Evolutionary conservation across 495 filamentous ascomycete genomes (phyloP).

Genomic region (Entonaema liquescens): DNA sequence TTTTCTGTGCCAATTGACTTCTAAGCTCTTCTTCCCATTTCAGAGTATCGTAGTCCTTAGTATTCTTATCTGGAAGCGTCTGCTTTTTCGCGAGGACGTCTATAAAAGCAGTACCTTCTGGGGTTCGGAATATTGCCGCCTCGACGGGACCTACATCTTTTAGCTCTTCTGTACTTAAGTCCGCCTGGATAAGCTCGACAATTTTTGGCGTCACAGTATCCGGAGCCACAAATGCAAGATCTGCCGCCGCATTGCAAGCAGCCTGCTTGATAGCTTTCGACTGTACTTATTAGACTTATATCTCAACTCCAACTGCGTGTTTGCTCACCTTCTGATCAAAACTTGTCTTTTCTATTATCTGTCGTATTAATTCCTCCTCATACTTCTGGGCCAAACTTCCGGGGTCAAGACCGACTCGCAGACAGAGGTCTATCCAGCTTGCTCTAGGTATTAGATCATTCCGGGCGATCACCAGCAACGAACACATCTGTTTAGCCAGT

Average conservation of each 20-base stretch:
- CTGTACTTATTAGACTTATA: slow-evolving; percentile 37
- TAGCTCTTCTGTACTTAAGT: slow-evolving; percentile 73
- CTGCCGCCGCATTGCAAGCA: slow-evolving; percentile 81
- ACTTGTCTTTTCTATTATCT: slow-evolving; percentile 58
- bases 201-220: slow-evolving; percentile 79
- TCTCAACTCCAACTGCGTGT: neutral
- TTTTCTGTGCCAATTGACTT: slow-evolving; percentile 89
- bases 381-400: slow-evolving; percentile 72
- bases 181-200: slow-evolving; percentile 72
- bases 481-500: slow-evolving; percentile 71
- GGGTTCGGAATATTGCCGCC: slow-evolving; percentile 88
- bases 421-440: slow-evolving; percentile 88
- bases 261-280: slow-evolving; percentile 66
- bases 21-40: slow-evolving; percentile 98
- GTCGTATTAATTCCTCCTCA: slow-evolving; percentile 54
- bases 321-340: slow-evolving; percentile 57
- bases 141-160: slow-evolving; percentile 80
- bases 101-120: slow-evolving; percentile 85
- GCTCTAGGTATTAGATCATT: slow-evolving; percentile 77
- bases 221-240: slow-evolving; percentile 92
- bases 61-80: slow-evolving; percentile 77
- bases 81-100: slow-evolving; percentile 88
- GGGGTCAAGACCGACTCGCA: slow-evolving; percentile 81
- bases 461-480: slow-evolving; percentile 79
- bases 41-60: slow-evolving; percentile 89